These are phyloP conservation scores for Myotisia sp. DNA, from an alignment of 2,329 filamentous ascomycete genomes.

Conservation along the genomic window DNA sequence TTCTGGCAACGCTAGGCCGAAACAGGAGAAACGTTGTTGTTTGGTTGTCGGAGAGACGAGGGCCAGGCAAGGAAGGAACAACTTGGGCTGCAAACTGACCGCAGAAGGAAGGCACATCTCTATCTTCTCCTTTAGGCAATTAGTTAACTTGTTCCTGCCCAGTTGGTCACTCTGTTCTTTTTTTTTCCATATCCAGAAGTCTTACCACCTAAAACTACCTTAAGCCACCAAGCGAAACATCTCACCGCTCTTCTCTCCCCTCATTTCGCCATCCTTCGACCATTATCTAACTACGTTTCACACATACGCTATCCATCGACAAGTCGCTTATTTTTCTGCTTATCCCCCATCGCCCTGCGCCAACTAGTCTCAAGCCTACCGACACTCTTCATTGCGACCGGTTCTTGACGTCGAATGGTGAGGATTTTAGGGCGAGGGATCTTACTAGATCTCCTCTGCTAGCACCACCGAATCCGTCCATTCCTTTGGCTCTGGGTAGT, in stretches of 20 bases:
- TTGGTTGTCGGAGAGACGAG: constrained; percentile 13
- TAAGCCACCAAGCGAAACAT: too few relatives aligned
- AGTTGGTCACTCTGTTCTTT: neutral
- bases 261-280: too few relatives aligned
- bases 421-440: constrained; percentile 26
- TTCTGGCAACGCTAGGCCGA: constrained; percentile 25
- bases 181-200: too few relatives aligned
- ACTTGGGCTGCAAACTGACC: neutral
- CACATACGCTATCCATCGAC: too few relatives aligned
- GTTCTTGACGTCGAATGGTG: neutral
- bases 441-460: constrained; percentile 31
- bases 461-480: constrained; percentile 13
- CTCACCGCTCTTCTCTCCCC: too few relatives aligned
- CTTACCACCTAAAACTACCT: too few relatives aligned
- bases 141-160: neutral
- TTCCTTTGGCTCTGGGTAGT: too few relatives aligned
- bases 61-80: neutral
- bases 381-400: neutral
- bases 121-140: neutral
- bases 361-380: neutral
- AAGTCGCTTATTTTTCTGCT: too few relatives aligned
- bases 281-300: too few relatives aligned
- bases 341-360: too few relatives aligned
- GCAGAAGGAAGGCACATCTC: constrained; percentile 1
- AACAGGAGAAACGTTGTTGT: constrained; percentile 28